These are phyloP conservation scores for Alternaria gaisen DNA, from an alignment of 2,329 filamentous ascomycete species.

Conservation along the genomic window DNA sequence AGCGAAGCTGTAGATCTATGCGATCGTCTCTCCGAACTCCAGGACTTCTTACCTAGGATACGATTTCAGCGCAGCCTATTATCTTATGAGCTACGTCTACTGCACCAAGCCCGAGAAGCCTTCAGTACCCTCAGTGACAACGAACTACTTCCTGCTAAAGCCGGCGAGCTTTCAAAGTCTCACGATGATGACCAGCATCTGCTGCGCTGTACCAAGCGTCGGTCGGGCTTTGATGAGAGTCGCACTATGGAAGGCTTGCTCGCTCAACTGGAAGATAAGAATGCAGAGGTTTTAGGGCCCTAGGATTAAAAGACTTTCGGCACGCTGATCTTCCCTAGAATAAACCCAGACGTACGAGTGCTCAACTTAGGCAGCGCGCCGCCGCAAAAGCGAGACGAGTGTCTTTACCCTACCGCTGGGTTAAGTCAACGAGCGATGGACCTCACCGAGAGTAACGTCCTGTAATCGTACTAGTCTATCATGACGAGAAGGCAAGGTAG, in stretches of 20 bases:
- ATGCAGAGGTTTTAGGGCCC: constrained; percentile 15
- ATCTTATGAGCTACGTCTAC: constrained; percentile 34
- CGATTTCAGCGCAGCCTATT: constrained; percentile 39
- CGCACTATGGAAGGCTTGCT: constrained; percentile 31
- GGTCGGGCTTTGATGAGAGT: constrained; percentile 43
- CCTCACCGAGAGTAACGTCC: not conserved
- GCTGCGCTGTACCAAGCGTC: constrained; percentile 22
- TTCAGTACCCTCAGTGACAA: constrained; percentile 23
- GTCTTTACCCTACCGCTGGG: constrained; percentile 31
- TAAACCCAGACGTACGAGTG: constrained; percentile 33
- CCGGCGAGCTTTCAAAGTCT: constrained; percentile 24
- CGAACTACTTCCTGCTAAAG: constrained; percentile 11
- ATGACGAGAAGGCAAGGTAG: no score
- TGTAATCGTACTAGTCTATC: not conserved
- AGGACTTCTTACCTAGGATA: constrained; percentile 33
- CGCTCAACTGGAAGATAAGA: constrained; percentile 25
- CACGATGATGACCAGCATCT: constrained; percentile 33
- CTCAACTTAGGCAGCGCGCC: constrained; percentile 33
- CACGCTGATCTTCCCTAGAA: constrained; percentile 21
- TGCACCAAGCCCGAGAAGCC: constrained; percentile 33
- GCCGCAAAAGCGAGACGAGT: constrained; percentile 35
- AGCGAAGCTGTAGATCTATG: constrained; percentile 45
- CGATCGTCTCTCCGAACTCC: constrained; percentile 29
- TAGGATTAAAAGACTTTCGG: no score
- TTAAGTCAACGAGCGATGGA: constrained; percentile 15